These are phyloP conservation scores for Xylaria flabelliformis DNA, from an alignment of 495 filamentous ascomycete species.

Conservation along the genomic window DNA sequence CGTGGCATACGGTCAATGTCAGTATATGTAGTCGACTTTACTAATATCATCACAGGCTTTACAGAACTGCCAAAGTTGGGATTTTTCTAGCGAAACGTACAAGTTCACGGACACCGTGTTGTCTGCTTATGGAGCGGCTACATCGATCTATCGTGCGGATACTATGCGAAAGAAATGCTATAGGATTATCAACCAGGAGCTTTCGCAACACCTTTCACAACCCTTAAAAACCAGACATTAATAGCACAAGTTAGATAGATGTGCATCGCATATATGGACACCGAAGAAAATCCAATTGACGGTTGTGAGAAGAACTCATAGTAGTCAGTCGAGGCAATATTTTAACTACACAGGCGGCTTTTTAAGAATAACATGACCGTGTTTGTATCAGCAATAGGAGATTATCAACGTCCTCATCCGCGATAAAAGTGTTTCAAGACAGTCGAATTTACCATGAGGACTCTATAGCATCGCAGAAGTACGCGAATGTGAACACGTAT, in stretches of 20 bases:
- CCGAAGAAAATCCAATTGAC: background rate
- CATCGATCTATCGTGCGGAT: too few species aligned
- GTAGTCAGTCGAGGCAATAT: background rate
- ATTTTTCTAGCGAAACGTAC: background rate
- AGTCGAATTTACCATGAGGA: background rate
- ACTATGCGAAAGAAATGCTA: too few species aligned
- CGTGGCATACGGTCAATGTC: background rate
- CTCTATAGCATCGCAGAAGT: background rate
- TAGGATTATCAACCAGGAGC: too few species aligned
- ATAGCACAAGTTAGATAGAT: background rate
- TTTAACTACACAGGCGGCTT: background rate
- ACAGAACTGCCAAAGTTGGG: background rate
- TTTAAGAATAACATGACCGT: background rate
- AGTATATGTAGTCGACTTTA: background rate
- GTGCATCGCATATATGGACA: background rate
- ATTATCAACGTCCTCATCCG: background rate
- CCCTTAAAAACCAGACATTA: too few species aligned
- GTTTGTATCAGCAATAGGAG: background rate
- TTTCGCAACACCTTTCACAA: too few species aligned
- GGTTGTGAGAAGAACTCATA: background rate
- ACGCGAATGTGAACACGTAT: background rate
- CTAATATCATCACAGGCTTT: background rate
- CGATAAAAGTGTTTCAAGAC: background rate
- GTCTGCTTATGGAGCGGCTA: background rate
- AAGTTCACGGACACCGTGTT: too few species aligned